Evolutionary conservation across 75 land plant species (phyloP).

Genomic region (Azolla pinnata): DNA sequence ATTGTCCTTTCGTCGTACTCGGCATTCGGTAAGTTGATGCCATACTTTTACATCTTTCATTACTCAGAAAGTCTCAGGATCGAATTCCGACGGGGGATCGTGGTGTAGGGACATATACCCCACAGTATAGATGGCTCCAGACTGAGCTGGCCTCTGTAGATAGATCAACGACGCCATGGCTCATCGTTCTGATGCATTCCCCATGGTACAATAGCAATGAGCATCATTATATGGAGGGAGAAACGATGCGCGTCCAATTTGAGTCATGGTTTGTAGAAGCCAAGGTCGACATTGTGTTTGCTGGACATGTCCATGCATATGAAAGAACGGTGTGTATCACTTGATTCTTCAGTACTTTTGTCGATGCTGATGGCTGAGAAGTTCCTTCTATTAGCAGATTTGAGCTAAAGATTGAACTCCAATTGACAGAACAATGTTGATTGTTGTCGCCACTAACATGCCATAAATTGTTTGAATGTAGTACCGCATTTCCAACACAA

Average conservation of each 20-base stretch:
- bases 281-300: constrained; percentile 81
- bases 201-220: constrained; percentile 80
- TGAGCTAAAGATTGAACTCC: background rate
- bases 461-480: too few relatives aligned
- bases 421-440: too few relatives aligned
- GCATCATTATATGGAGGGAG: constrained; percentile 83
- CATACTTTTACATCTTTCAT: too few relatives aligned
- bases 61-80: too few relatives aligned
- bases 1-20: constrained; percentile 45
- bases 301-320: constrained; percentile 96
- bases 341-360: background rate
- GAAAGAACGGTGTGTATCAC: constrained; percentile 63
- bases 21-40: constrained; percentile 46
- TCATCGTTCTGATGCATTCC: constrained; percentile 70
- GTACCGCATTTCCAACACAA: constrained; percentile 70
- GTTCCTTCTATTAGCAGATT: background rate
- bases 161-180: constrained; percentile 85
- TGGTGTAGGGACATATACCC: constrained; percentile 59
- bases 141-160: constrained; percentile 55
- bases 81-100: background rate
- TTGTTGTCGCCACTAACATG: too few relatives aligned
- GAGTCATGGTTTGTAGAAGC: constrained; percentile 56
- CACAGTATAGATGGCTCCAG: constrained; percentile 66
- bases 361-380: background rate
- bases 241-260: constrained; percentile 60